Evolutionary conservation across 2,329 filamentous ascomycete genomes (phyloP), one percentile per base, ranked within the genome.

Genomic region (Cladosporium halotolerans): DNA sequence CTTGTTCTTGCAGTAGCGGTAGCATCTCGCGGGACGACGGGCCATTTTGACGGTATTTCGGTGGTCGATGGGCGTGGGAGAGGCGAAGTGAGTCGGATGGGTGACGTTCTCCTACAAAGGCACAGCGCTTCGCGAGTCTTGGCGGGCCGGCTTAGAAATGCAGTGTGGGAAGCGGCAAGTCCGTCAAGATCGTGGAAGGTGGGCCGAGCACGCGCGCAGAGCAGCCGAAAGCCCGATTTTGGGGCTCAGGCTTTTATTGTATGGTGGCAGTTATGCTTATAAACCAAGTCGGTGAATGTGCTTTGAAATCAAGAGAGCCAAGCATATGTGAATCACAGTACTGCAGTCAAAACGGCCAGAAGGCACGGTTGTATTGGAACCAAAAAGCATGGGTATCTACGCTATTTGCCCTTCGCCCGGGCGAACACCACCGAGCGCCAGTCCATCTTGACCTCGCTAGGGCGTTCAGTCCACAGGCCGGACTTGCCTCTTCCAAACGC

Each of bases 1-100:
- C 90, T 96, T 96, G 87, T 97, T 99, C 89, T 99, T 99, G 91
- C 93, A 99, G 88, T 99, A 99, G 75, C 93, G 65, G 64, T 69
- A 99, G 83, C 93, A 99, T 83, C 93, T 88, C 74, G 93, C 93
- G 74, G 93, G 93, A 88, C 93, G 90, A 79, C 93, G 90, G 74
- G 93, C 93, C 93, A 99, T 99, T 82, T 86, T 91, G 86, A 85
- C 83, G 78, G 81, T 79, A 78, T 82, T 78, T 73, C 70, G 69
- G 67, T 72, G 73, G 72, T 75, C 74, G 73, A 76, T 71, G 75
- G 71, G 65, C 69, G 62, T 65, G 57, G 56, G 34, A 49, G 60
- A 58, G 58, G 42, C 54, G 57, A 56, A 55, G 45, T 55, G 56
- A 55, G 50, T 49, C 56, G 59, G 23, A 28, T 53, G 58, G 56